phyloP scores from a whole-genome alignment of 164 flowering plant species.

The Sedum album region DNA sequence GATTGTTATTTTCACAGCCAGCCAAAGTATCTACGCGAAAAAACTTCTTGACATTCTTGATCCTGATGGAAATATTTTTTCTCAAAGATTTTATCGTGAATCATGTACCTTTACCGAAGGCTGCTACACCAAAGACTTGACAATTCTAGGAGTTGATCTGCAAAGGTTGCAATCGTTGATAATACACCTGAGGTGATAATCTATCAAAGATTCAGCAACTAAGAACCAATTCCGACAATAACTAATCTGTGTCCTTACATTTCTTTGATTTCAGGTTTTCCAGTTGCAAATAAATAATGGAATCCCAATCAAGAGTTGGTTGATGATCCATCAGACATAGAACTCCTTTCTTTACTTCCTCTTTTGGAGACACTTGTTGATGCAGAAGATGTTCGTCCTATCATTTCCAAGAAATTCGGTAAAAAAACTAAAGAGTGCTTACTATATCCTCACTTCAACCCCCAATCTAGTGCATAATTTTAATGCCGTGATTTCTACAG shows the following conservation, averaged over 20 bases:
- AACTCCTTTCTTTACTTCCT: constrained; percentile 55
- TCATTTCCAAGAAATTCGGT: constrained; percentile 80
- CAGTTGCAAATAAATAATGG: constrained; percentile 92
- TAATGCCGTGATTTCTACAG: neutral
- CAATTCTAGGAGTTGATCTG: constrained; percentile 88
- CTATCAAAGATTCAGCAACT: neutral
- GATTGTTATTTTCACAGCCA: constrained; percentile 86
- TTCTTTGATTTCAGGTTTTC: constrained; percentile 66
- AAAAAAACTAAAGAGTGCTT: constrained; percentile 49
- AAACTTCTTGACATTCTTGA: constrained; percentile 80
- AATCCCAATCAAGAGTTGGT: constrained; percentile 89
- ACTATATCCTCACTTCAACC: constrained; percentile 15
- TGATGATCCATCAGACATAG: constrained; percentile 70
- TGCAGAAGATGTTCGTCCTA: constrained; percentile 90
- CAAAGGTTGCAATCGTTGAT: constrained; percentile 90
- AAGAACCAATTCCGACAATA: neutral
- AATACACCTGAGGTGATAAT: constrained; percentile 89
- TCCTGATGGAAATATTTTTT: constrained; percentile 67
- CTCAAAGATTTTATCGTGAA: constrained; percentile 84
- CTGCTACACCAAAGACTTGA: constrained; percentile 79
- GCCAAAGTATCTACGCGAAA: constrained; percentile 87
- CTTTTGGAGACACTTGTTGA: constrained; percentile 66
- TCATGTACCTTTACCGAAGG: constrained; percentile 86
- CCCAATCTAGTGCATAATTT: too few species aligned
- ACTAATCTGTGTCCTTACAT: neutral